phyloP scores from a whole-genome alignment of 73 alveolate genomes.

The Paramecium biaurelia region DNA sequence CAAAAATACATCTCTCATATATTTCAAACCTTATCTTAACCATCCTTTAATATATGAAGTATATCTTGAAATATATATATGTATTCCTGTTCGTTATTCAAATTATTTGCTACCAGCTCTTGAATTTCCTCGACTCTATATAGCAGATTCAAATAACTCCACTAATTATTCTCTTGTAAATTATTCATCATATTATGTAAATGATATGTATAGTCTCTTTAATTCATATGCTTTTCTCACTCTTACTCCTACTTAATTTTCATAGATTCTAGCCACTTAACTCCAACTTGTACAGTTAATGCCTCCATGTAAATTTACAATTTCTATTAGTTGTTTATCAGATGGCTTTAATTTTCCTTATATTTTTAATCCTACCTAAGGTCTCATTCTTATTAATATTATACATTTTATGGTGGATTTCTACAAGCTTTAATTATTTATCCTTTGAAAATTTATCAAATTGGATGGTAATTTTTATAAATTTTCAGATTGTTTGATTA shows the following conservation, averaged over 20 bases:
- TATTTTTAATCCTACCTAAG: not conserved
- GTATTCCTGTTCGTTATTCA: not conserved
- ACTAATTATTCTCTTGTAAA: not conserved
- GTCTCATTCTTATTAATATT: not conserved
- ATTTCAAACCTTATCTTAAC: not conserved
- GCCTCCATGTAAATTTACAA: not conserved
- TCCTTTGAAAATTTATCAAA: not conserved
- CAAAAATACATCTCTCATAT: not conserved
- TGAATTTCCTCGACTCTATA: not conserved
- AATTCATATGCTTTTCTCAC: not conserved
- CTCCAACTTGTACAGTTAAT: not conserved
- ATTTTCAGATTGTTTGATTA: too few species aligned
- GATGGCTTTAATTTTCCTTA: not conserved
- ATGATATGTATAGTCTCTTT: not conserved
- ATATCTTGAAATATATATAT: not conserved
- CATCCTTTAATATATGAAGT: not conserved
- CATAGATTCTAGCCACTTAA: not conserved
- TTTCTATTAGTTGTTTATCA: not conserved
- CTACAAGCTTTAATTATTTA: too few species aligned
- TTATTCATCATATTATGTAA: not conserved
- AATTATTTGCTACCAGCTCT: not conserved
- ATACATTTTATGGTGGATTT: not conserved
- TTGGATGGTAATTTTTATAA: not conserved
- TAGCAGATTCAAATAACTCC: not conserved
- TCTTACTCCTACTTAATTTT: not conserved